Conservation (phyloP, 192 early-diverging fungal species). For the Backusella mclennaniae region DNA sequence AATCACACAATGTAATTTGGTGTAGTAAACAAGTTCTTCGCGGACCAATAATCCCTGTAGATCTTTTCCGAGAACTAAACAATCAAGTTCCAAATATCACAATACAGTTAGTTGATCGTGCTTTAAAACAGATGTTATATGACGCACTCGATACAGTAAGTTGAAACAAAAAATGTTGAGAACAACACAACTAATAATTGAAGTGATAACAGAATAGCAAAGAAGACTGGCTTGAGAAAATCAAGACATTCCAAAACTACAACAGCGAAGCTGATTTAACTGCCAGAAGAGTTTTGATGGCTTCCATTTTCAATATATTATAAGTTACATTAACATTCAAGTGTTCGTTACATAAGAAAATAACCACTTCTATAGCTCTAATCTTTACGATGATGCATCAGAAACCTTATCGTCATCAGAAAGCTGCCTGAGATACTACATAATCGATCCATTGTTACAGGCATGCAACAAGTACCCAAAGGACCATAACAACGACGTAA, state of each 20-base stretch:
- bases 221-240: constrained; percentile 11
- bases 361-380: constrained; percentile 8
- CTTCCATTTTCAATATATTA: constrained; percentile 16
- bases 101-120: constrained; percentile 8
- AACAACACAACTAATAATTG: constrained; percentile 12
- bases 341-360: constrained; percentile 14
- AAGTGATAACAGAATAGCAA: constrained; percentile 7
- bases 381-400: no score
- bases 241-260: constrained; percentile 6
- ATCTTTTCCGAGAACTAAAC: constrained; percentile 11
- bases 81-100: constrained; percentile 15
- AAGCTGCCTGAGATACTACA: no score
- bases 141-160: constrained; percentile 20
- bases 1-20: constrained; percentile 15
- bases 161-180: constrained; percentile 14
- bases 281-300: constrained; percentile 10
- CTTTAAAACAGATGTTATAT: constrained; percentile 6
- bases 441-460: no score
- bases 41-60: constrained; percentile 5
- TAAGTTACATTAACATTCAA: constrained; percentile 18
- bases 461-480: no score
- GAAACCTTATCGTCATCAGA: no score
- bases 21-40: constrained; percentile 20
- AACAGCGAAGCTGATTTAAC: constrained; percentile 4
- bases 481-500: no score